Conservation (phyloP, 2,329 filamentous ascomycete genomes). For the Colletotrichum cordylinicola region DNA sequence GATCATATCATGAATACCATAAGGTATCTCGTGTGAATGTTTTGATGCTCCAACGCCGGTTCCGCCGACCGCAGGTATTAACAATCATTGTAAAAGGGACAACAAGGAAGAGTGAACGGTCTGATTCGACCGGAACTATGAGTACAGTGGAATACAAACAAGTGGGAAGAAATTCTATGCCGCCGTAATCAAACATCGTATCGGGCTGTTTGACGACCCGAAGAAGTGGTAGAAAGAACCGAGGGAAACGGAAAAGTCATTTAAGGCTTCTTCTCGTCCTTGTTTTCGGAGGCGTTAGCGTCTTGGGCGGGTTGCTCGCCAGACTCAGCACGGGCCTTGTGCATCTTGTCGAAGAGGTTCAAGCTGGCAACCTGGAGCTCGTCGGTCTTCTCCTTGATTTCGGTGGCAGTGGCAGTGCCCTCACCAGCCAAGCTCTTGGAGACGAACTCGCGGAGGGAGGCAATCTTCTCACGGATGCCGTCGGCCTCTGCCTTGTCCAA, state of each 20-base stretch:
- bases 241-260: slow-evolving; percentile 31
- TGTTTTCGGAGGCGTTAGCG: slow-evolving; percentile 67
- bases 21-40: slow-evolving; percentile 43
- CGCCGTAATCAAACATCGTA: slow-evolving; percentile 35
- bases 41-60: slow-evolving; percentile 60
- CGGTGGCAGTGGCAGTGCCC: slow-evolving; percentile 81
- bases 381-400: slow-evolving; percentile 98
- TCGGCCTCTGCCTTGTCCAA: slow-evolving; percentile 97
- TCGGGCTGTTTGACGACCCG: not conserved
- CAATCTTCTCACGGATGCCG: slow-evolving; percentile 92
- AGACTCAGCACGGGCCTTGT: slow-evolving; percentile 85
- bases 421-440: slow-evolving; percentile 95
- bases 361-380: slow-evolving; percentile 95
- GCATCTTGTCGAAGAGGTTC: slow-evolving; percentile 99
- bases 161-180: slow-evolving; percentile 38
- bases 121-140: slow-evolving; percentile 43
- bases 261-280: slow-evolving; percentile 75
- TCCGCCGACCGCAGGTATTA: slow-evolving; percentile 52
- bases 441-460: slow-evolving; percentile 83
- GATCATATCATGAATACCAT: slow-evolving; percentile 53
- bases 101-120: slow-evolving; percentile 33
- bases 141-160: slow-evolving; percentile 56
- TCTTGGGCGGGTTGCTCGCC: slow-evolving; percentile 61
- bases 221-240: not conserved
- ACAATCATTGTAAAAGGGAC: slow-evolving; percentile 50